Conservation (phyloP, 2,329 filamentous ascomycete species). For the Chrysoporthe austroafricana region DNA sequence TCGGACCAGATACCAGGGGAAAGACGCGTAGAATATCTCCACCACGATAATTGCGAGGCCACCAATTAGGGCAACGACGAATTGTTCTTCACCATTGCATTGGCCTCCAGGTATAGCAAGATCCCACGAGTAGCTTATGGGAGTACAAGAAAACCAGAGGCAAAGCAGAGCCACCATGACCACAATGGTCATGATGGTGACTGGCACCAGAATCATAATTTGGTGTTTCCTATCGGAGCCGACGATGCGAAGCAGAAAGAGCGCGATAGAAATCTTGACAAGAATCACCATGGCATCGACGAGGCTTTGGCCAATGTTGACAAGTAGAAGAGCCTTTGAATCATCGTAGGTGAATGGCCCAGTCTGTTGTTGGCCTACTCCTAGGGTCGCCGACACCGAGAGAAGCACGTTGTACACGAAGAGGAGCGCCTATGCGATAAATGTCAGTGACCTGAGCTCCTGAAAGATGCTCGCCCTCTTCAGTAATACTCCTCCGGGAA, state of each 20-base stretch:
- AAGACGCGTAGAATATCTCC: slow-evolving; percentile 26
- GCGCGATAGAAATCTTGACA: slow-evolving; percentile 25
- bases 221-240: neutral
- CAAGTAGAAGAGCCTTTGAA: slow-evolving; percentile 2
- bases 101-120: neutral
- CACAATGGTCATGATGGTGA: slow-evolving; percentile 3
- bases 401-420: slow-evolving; percentile 17
- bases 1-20: slow-evolving; percentile 23
- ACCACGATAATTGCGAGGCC: slow-evolving; percentile 12
- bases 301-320: slow-evolving; percentile 19
- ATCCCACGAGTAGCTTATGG: slow-evolving; percentile 24
- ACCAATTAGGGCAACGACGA: neutral
- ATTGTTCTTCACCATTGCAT: slow-evolving; percentile 14
- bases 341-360: neutral
- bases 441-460: neutral
- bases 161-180: neutral
- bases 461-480: neutral
- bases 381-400: slow-evolving; percentile 15
- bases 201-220: slow-evolving; percentile 13
- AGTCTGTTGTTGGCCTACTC: slow-evolving; percentile 11
- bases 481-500: neutral
- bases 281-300: slow-evolving; percentile 5
- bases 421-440: slow-evolving; percentile 3
- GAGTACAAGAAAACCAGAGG: slow-evolving; percentile 26
- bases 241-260: slow-evolving; percentile 24